Percentiles rank a stretch among this genome's conserved stretches.
Evolutionary conservation across 345 rosid species (phyloP).

Genomic region (Salix caprea): DNA sequence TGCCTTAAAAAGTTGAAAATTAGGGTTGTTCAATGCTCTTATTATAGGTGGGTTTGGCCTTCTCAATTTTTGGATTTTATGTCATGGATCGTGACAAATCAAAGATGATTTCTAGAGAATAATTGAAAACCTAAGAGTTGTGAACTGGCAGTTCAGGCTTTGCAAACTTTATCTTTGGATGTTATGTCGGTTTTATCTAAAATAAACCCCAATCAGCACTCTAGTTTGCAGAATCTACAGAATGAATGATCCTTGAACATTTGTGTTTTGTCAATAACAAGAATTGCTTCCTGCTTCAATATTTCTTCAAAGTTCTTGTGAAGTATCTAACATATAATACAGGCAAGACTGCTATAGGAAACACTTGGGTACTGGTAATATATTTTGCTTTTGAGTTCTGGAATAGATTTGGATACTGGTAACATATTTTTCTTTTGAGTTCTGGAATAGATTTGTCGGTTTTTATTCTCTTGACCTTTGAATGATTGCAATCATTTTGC

Average conservation of each 20-base stretch:
- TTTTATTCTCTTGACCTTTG: background rate
- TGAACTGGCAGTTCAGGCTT: background rate
- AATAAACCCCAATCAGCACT: background rate
- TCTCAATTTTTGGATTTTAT: background rate
- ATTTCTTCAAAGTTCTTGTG: background rate
- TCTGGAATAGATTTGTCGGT: background rate
- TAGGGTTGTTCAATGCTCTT: background rate
- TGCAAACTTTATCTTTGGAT: background rate
- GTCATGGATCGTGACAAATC: background rate
- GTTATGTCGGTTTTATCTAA: background rate
- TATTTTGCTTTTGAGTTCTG: background rate
- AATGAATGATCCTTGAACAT: background rate
- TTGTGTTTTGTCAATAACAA: background rate
- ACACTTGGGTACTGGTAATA: background rate
- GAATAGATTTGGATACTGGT: too few relatives aligned
- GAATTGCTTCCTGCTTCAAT: background rate
- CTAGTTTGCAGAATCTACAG: background rate
- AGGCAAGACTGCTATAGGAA: too few relatives aligned
- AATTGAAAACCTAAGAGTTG: background rate
- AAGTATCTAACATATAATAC: background rate
- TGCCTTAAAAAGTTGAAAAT: background rate
- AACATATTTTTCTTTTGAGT: background rate
- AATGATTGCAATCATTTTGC: background rate
- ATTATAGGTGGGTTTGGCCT: background rate
- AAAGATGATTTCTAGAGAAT: too few relatives aligned